These are phyloP conservation scores for Luffa aegyptiaca DNA, from an alignment of 306 rosid genomes.

Conservation along the genomic window DNA sequence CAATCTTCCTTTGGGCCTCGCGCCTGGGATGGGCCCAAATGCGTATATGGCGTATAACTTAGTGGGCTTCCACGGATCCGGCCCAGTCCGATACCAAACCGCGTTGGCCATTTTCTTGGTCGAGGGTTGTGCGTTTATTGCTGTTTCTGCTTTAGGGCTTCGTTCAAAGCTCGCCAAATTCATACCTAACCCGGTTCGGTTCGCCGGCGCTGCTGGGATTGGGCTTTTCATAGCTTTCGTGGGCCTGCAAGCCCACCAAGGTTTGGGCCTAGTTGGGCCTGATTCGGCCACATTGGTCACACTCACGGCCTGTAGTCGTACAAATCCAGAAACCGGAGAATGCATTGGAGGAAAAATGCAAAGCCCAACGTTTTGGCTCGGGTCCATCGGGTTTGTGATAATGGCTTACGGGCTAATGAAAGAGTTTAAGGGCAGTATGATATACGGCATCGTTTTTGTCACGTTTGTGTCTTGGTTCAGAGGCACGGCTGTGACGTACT, in stretches of 20 bases:
- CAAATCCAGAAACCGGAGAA: slow-evolving; percentile 56
- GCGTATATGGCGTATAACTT: slow-evolving; percentile 68
- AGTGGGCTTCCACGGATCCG: slow-evolving; percentile 79
- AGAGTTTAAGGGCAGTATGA: slow-evolving; percentile 73
- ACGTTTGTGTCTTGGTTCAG: slow-evolving; percentile 74
- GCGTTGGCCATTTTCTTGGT: slow-evolving; percentile 53
- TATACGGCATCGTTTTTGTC: slow-evolving; percentile 73
- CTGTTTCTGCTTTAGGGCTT: slow-evolving; percentile 62
- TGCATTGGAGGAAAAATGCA: slow-evolving; percentile 61
- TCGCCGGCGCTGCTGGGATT: slow-evolving; percentile 72
- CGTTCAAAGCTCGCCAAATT: slow-evolving; percentile 67
- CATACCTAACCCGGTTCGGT: slow-evolving; percentile 56
- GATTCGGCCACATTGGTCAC: slow-evolving; percentile 58
- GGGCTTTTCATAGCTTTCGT: slow-evolving; percentile 93
- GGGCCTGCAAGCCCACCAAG: slow-evolving; percentile 66
- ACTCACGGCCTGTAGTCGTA: slow-evolving; percentile 43
- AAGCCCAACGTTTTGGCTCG: slow-evolving; percentile 74
- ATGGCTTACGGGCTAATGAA: slow-evolving; percentile 62
- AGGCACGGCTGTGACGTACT: slow-evolving; percentile 57
- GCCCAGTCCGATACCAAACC: slow-evolving; percentile 53
- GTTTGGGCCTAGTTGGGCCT: slow-evolving; percentile 78
- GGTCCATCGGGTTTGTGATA: slow-evolving; percentile 48
- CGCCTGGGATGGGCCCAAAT: slow-evolving; percentile 95
- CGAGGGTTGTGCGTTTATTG: slow-evolving; percentile 57
- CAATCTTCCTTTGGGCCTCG: slow-evolving; percentile 74